Percentiles rank a stretch among this genome's conserved stretches.
phyloP scores from a whole-genome alignment of 371 early-diverging fungal species.

The Zychaea mexicana region DNA sequence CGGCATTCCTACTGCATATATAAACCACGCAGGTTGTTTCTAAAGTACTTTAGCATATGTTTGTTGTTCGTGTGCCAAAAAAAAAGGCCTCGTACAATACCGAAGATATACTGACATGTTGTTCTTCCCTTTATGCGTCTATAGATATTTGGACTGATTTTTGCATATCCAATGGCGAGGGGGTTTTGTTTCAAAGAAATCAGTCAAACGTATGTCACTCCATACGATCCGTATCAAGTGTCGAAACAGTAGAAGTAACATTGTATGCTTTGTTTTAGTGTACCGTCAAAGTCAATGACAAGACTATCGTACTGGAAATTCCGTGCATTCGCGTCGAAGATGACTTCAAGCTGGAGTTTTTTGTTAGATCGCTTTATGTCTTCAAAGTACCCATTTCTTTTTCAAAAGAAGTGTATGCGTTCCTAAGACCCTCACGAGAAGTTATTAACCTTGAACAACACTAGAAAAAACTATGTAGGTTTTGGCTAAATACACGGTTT shows the following conservation, averaged over 20 bases:
- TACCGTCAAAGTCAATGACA: constrained; percentile 7
- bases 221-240: too few species aligned
- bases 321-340: constrained; percentile 31
- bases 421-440: not conserved
- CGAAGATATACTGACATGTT: not conserved
- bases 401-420: not conserved
- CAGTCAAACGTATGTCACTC: not conserved
- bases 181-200: not conserved
- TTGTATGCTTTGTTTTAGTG: not conserved
- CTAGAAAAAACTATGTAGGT: constrained; percentile 36
- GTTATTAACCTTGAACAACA: not conserved
- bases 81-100: not conserved
- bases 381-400: constrained; percentile 15
- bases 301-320: constrained; percentile 28
- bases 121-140: not conserved
- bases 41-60: too few species aligned
- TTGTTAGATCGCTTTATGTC: constrained; percentile 30
- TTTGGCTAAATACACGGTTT: constrained; percentile 59
- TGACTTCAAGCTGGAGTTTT: constrained; percentile 54
- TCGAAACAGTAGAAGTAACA: too few species aligned
- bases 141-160: not conserved
- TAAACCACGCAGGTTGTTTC: not conserved
- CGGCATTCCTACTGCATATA: not conserved
- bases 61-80: too few species aligned
- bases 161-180: not conserved